Evolutionary conservation across 208 protist genomes (phyloP).

Genomic region (Jaenimonas drosophilae): DNA sequence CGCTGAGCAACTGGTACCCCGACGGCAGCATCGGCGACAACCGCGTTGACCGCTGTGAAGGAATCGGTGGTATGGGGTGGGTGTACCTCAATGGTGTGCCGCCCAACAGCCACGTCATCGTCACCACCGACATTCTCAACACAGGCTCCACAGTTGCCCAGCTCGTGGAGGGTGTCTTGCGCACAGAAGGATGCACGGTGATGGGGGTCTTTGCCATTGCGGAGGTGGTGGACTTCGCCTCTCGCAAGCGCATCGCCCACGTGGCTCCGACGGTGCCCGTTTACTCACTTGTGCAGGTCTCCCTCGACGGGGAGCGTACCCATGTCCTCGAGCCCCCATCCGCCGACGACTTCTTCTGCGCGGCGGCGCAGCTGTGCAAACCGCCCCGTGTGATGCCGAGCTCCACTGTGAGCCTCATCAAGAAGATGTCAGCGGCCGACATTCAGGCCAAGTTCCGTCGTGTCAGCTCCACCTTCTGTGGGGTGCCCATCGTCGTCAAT

Average conservation of each 20-base stretch:
- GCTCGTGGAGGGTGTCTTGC: conserved; percentile 11
- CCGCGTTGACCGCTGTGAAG: conserved; percentile 10
- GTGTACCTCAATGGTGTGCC: conserved; percentile 23
- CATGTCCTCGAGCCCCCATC: not conserved
- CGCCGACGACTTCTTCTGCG: not conserved
- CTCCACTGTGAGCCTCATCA: conserved; percentile 6
- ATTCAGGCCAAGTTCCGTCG: conserved; percentile 3
- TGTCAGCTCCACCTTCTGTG: conserved; percentile 11
- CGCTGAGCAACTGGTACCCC: conserved; percentile 30
- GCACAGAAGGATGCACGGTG: conserved; percentile 4
- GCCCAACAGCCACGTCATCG: conserved; percentile 5
- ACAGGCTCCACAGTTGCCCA: conserved; percentile 5
- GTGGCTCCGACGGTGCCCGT: not conserved
- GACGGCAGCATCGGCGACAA: conserved; percentile 17
- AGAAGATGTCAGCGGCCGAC: conserved; percentile 6
- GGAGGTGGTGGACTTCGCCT: conserved; percentile 1
- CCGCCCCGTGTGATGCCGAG: conserved; percentile 4
- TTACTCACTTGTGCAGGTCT: conserved; percentile 4
- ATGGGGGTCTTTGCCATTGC: conserved; percentile 9
- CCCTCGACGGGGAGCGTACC: conserved; percentile 1
- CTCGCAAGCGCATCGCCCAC: no score
- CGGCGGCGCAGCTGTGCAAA: not conserved
- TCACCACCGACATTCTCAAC: conserved; percentile 15
- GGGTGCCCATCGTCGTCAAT: conserved; percentile 16
- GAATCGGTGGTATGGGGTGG: conserved; percentile 9